Percentiles rank a stretch among this genome's conserved stretches.
Evolutionary conservation across 2,329 filamentous ascomycete genomes (phyloP).

Genomic region (Tympanopsis confertula): DNA sequence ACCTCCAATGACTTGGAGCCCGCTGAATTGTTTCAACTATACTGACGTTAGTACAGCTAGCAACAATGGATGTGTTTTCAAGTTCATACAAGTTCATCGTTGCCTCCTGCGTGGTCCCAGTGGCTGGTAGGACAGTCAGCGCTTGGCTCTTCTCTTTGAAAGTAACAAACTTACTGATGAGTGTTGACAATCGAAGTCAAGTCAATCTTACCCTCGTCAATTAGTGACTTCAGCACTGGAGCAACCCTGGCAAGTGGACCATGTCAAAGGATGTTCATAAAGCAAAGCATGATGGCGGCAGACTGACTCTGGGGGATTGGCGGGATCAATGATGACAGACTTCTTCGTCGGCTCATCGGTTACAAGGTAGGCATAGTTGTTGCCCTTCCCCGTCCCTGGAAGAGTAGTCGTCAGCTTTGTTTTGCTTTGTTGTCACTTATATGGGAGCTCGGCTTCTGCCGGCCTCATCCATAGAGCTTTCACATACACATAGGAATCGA

Average conservation of each 20-base stretch:
- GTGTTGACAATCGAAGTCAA: conserved; percentile 62
- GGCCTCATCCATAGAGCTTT: neutral
- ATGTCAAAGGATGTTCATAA: conserved; percentile 6
- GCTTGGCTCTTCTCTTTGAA: neutral
- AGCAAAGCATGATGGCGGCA: neutral
- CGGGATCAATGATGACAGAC: conserved; percentile 36
- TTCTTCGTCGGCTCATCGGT: conserved; percentile 33
- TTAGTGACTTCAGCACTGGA: conserved; percentile 46
- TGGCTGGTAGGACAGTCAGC: conserved; percentile 44
- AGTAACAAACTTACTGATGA: conserved; percentile 46
- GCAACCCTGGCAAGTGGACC: conserved; percentile 32
- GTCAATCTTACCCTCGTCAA: conserved; percentile 44
- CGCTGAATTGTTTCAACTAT: conserved; percentile 19
- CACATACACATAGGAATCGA: conserved; percentile 39
- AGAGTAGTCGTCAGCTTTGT: neutral
- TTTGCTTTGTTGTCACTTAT: neutral
- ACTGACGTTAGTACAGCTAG: neutral
- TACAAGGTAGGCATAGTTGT: conserved; percentile 39
- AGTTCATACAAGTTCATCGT: conserved; percentile 59
- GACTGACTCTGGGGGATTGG: conserved; percentile 34
- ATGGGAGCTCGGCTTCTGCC: no score
- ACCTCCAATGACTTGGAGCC: conserved; percentile 73
- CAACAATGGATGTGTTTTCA: conserved; percentile 1
- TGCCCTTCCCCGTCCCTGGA: conserved; percentile 20
- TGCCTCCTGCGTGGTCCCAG: conserved; percentile 88